Conservation (phyloP, 2,329 filamentous ascomycete species). For the Neofusicoccum sp. region DNA sequence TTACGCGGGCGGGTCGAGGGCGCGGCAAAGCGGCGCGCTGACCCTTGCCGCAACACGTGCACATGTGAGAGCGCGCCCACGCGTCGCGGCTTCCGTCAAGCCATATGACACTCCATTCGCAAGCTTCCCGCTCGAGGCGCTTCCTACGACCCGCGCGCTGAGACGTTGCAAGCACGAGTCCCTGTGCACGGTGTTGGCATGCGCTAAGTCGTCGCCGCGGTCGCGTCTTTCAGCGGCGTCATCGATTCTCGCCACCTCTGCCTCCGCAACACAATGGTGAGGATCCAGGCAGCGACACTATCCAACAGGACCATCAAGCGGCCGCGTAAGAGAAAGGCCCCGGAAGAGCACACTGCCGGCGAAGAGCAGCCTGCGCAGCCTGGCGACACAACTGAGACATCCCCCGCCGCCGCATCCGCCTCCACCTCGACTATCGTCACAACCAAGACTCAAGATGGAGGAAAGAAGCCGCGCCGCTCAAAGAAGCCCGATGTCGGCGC, state of each 20-base stretch:
- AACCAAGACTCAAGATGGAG: conserved; percentile 59
- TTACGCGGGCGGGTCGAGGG: conserved; percentile 3
- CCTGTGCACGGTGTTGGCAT: not conserved
- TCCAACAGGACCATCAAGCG: conserved; percentile 44
- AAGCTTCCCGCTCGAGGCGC: too few species aligned
- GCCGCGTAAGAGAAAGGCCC: conserved; percentile 43
- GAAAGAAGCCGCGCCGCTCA: conserved; percentile 50
- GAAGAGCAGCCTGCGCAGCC: conserved; percentile 21
- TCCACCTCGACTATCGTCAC: conserved; percentile 46
- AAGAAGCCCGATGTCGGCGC: conserved; percentile 36
- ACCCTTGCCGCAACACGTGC: conserved; percentile 2
- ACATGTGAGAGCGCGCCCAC: not conserved
- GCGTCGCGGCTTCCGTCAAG: not conserved
- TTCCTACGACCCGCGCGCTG: too few species aligned
- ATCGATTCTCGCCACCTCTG: not conserved
- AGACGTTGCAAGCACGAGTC: not conserved
- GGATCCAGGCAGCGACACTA: conserved; percentile 44
- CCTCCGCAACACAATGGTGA: conserved; percentile 30
- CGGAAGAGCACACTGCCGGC: conserved; percentile 20
- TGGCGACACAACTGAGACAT: conserved; percentile 11
- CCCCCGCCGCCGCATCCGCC: conserved; percentile 14
- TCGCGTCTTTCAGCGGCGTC: conserved; percentile 12
- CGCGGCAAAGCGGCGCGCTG: not conserved
- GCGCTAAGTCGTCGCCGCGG: conserved; percentile 2
- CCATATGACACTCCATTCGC: too few species aligned